A percentile compares a stretch with the other conserved stretches of the same genome.
phyloP scores from a whole-genome alignment of 2,329 filamentous ascomycete species.

The Canariomyces notabilis region DNA sequence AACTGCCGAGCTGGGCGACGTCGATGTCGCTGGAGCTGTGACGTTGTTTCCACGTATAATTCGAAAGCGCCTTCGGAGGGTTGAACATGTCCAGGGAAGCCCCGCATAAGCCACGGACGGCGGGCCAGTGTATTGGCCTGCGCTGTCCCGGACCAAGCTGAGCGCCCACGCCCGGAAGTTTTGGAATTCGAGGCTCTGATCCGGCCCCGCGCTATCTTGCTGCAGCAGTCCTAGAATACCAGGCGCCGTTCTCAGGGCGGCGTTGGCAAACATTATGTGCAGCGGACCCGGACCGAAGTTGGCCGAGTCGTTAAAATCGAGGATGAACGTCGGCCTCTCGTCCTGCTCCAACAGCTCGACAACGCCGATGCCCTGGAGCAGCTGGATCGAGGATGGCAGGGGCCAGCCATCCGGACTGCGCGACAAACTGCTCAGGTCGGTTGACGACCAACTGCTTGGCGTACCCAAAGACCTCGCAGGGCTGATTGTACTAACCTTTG shows the following conservation, averaged over 20 bases:
- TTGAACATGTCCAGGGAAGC: conserved; percentile 65
- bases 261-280: conserved; percentile 63
- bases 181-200: conserved; percentile 45
- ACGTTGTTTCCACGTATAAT: conserved; percentile 57
- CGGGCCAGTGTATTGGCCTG: conserved; percentile 47
- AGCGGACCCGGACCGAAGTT: conserved; percentile 52
- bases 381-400: conserved; percentile 45
- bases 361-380: conserved; percentile 61
- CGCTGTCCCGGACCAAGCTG: conserved; percentile 47
- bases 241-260: conserved; percentile 55
- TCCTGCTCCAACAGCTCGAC: conserved; percentile 73
- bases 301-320: conserved; percentile 59
- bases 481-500: conserved; percentile 45
- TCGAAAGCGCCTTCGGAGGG: conserved; percentile 62
- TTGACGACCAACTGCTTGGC: conserved; percentile 48
- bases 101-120: conserved; percentile 58
- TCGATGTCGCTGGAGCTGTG: conserved; percentile 34
- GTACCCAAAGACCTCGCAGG: conserved; percentile 46
- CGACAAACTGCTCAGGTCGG: conserved; percentile 46
- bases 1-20: conserved; percentile 36
- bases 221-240: conserved; percentile 52
- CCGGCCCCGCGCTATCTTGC: conserved; percentile 41
- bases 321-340: conserved; percentile 68
- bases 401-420: conserved; percentile 48
- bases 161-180: conserved; percentile 68